phyloP scores from a whole-genome alignment of 768 basidiomycete species.

The Boletus eberwhitei region DNA sequence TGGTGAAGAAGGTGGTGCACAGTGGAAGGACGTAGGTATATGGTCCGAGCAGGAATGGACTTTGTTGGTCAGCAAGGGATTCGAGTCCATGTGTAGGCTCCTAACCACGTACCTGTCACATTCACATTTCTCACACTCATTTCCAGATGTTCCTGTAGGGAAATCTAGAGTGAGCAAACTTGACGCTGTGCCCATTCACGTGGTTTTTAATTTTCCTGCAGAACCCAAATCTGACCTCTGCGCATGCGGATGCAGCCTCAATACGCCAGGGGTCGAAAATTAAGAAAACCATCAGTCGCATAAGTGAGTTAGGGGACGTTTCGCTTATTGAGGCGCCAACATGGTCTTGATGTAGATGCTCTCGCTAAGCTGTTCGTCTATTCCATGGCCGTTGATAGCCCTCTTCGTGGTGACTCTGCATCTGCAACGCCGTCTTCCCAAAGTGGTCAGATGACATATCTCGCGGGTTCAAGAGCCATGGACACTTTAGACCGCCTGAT shows the following conservation, averaged over 20 bases:
- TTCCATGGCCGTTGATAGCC: slow-evolving; percentile 83
- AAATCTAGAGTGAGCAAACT: slow-evolving; percentile 49
- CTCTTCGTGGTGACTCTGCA: slow-evolving; percentile 43
- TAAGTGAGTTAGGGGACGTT: slow-evolving; percentile 38
- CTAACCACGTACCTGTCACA: neutral
- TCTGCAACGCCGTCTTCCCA: slow-evolving; percentile 66
- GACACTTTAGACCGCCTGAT: slow-evolving; percentile 85
- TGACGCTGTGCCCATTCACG: neutral
- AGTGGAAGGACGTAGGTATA: slow-evolving; percentile 85
- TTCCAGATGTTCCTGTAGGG: slow-evolving; percentile 47
- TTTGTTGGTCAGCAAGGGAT: slow-evolving; percentile 74
- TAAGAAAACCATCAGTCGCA: slow-evolving; percentile 66
- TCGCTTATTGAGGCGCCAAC: neutral
- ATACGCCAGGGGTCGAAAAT: slow-evolving; percentile 56
- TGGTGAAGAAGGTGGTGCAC: slow-evolving; percentile 53
- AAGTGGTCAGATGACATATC: slow-evolving; percentile 49
- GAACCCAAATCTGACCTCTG: slow-evolving; percentile 63
- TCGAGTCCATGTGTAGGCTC: slow-evolving; percentile 69
- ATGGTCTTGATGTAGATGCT: slow-evolving; percentile 44
- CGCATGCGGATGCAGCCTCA: slow-evolving; percentile 65
- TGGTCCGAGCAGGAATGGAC: slow-evolving; percentile 85
- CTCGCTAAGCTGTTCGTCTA: slow-evolving; percentile 86
- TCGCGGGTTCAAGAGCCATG: slow-evolving; percentile 84
- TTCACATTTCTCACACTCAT: slow-evolving; percentile 37
- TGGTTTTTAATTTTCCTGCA: slow-evolving; percentile 23